Base-by-base conservation (phyloP, 768 basidiomycete species). In the Rhodotorula paludigena region DNA sequence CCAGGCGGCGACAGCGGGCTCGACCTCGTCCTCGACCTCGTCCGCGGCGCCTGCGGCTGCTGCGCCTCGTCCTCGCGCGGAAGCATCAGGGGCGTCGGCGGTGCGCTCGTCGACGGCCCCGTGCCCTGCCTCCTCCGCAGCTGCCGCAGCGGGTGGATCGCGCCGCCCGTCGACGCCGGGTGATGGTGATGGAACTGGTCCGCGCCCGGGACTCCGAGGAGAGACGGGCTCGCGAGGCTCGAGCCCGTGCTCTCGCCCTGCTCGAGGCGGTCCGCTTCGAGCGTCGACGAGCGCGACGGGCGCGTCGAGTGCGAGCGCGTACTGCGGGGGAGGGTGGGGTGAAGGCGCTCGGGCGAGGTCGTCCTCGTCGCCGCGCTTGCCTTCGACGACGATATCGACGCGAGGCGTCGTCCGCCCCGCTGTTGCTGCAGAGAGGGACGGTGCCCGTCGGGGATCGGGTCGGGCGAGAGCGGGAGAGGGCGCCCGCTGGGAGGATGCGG, bases 111-210 rank as follows among this genome's bases (percentile, higher is more conserved):
- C 66, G 54, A 55, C 38, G 67, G 67, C 25, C 67, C 67, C 11
- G 67, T 68, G 28, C 63, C 63, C 54, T 63, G 61, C 21, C 67
- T 6, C 2, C 67, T 51, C 9, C 67, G 61, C 25, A 68, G 53
- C n/a, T 47, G 44, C 6, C 67, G 61, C 2, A 68, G 58, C 32
- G 67, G 67, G n/a, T 68, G 67, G 6, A 68, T n/a, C n/a, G n/a
- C n/a, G n/a, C n/a, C n/a, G n/a, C n/a, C n/a, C n/a, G n/a, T n/a
- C n/a, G n/a, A n/a, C n/a, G n/a, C n/a, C n/a, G n/a, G n/a, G n/a
- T n/a, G n/a, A n/a, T n/a, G n/a, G n/a, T n/a, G n/a, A n/a, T n/a
- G n/a, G n/a, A n/a, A n/a, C n/a, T n/a, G n/a, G n/a, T n/a, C n/a
- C n/a, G n/a, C n/a, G n/a, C n/a, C n/a, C n/a, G n/a, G n/a, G n/a